Evolutionary conservation across 1,284 basidiomycete genomes (phyloP).

Genomic region (Hemileia vastatrix): DNA sequence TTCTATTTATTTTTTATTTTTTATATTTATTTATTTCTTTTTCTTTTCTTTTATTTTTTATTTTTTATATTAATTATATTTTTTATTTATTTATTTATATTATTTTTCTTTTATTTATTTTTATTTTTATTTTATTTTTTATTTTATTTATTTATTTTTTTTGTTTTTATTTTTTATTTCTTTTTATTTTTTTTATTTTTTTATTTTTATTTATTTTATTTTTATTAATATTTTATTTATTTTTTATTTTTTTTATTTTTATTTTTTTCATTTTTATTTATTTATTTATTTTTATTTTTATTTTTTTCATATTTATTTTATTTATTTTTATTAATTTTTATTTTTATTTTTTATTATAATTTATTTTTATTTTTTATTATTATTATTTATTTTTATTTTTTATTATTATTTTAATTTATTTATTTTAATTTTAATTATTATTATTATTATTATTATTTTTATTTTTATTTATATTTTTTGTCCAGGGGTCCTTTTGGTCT

Average conservation of each 20-base stretch:
- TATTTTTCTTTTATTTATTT: not conserved
- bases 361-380: not conserved
- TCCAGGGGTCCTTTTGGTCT: not conserved
- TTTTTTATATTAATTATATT: not conserved
- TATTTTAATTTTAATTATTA: not conserved
- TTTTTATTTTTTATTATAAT: not conserved
- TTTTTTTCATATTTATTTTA: not conserved
- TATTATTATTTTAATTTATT: not conserved
- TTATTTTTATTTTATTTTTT: not conserved
- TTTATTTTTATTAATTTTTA: not conserved
- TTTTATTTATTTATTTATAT: not conserved
- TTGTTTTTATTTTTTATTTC: not conserved
- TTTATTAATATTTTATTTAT: not conserved
- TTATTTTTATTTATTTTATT: not conserved
- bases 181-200: not conserved
- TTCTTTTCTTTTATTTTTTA: not conserved
- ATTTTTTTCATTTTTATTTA: too few species aligned
- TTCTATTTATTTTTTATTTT: not conserved
- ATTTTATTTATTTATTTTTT: not conserved
- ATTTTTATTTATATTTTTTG: not conserved
- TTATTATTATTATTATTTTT: not conserved
- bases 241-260: not conserved
- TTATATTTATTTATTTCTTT: not conserved
- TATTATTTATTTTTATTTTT: not conserved
- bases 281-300: conserved; percentile 4